Evolutionary conservation across 2,329 filamentous ascomycete genomes (phyloP).

Genomic region (Elsinoe necatrix): DNA sequence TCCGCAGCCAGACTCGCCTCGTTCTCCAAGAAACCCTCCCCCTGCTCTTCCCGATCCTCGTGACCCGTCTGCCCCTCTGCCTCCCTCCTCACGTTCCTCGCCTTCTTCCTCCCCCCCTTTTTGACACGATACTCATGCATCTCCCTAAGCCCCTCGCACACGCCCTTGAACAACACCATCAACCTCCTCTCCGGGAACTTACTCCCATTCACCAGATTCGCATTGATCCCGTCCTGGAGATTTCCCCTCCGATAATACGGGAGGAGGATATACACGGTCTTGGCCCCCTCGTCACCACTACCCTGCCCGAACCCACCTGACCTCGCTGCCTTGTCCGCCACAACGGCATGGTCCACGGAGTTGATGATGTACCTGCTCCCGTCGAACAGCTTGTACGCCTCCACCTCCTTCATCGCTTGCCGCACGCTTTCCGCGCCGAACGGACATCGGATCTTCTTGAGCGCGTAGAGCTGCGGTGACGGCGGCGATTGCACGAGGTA

Average conservation of each 20-base stretch:
- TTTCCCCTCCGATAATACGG: conserved; percentile 95
- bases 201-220: conserved; percentile 91
- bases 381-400: conserved; percentile 86
- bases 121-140: conserved; percentile 83
- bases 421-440: conserved; percentile 95
- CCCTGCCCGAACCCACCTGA: conserved; percentile 13
- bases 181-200: conserved; percentile 79
- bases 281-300: conserved; percentile 50
- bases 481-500: conserved; percentile 93
- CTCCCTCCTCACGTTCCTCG: conserved; percentile 47
- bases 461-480: conserved; percentile 75
- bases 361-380: conserved; percentile 80
- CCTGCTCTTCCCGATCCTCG: conserved; percentile 36
- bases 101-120: conserved; percentile 43
- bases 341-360: conserved; percentile 72
- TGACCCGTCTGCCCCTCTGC: conserved; percentile 42
- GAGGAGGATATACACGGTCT: conserved; percentile 93
- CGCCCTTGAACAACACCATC: conserved; percentile 84
- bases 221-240: conserved; percentile 96
- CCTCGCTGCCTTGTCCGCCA: conserved; percentile 51
- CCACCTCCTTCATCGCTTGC: conserved; percentile 91
- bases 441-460: conserved; percentile 98
- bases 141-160: conserved; percentile 75
- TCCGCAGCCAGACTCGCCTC: conserved; percentile 62
- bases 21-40: conserved; percentile 60